A percentile compares a stretch with the other conserved stretches of the same genome.
Conservation (phyloP, 495 filamentous ascomycete genomes). For the Aspergillus sclerotiicarbonarius region DNA sequence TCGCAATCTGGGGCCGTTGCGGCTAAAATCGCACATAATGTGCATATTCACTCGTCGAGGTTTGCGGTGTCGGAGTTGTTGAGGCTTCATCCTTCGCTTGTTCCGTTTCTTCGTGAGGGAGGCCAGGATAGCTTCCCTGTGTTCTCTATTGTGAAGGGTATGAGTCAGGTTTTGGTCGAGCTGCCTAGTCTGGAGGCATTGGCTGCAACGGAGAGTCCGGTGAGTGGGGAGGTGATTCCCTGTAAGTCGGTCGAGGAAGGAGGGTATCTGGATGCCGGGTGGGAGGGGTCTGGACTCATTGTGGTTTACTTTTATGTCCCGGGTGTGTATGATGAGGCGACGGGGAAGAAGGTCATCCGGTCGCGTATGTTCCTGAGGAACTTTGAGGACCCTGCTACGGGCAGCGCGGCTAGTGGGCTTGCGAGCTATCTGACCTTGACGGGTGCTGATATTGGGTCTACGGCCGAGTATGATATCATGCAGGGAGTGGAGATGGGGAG, state of each 20-base stretch:
- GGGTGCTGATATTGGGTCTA: constrained; percentile 24
- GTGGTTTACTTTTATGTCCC: constrained; percentile 55
- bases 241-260: neutral
- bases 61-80: constrained; percentile 30
- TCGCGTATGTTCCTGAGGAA: constrained; percentile 51
- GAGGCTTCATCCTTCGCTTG: constrained; percentile 20
- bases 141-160: constrained; percentile 67
- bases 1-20: constrained; percentile 30
- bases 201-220: constrained; percentile 17
- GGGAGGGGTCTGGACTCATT: constrained; percentile 45
- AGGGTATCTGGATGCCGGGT: constrained; percentile 51
- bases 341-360: constrained; percentile 26
- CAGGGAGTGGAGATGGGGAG: constrained; percentile 82
- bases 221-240: constrained; percentile 15
- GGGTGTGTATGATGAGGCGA: constrained; percentile 20
- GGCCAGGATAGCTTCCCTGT: constrained; percentile 27
- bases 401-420: constrained; percentile 59
- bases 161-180: constrained; percentile 59
- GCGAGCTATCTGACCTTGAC: constrained; percentile 55
- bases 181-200: constrained; percentile 36
- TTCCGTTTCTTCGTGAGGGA: neutral
- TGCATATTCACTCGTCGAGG: constrained; percentile 55
- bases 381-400: constrained; percentile 65
- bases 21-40: constrained; percentile 63
- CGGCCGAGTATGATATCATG: constrained; percentile 50